A percentile compares a stretch with the other conserved stretches of the same genome.
phyloP scores from a whole-genome alignment of 345 rosid genomes.

The Populus nigra region DNA sequence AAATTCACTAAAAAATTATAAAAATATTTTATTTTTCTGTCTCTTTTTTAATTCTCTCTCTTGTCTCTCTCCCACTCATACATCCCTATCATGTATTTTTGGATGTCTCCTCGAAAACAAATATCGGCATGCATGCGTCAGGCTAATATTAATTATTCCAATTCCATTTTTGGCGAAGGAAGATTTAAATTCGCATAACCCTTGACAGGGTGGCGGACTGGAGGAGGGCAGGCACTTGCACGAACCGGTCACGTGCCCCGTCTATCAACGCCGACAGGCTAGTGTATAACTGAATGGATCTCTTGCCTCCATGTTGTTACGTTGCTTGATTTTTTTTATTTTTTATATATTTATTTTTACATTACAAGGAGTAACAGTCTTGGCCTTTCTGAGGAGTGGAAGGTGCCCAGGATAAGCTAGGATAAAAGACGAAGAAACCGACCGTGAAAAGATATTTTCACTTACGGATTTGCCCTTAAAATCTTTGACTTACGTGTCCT shows the following conservation, averaged over 20 bases:
- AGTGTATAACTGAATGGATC: background rate
- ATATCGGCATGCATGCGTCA: too few relatives aligned
- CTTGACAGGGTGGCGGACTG: background rate
- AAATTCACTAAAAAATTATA: too few relatives aligned
- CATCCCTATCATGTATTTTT: too few relatives aligned
- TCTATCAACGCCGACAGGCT: too few relatives aligned
- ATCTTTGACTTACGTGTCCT: conserved; percentile 13
- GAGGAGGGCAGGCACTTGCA: background rate
- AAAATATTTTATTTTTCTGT: too few relatives aligned
- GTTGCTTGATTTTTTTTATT: background rate
- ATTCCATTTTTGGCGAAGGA: too few relatives aligned
- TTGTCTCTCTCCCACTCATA: too few relatives aligned
- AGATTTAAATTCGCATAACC: background rate
- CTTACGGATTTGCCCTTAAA: conserved; percentile 20
- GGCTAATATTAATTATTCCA: too few relatives aligned
- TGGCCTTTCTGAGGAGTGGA: background rate
- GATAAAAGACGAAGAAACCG: conserved; percentile 14
- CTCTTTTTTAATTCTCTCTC: too few relatives aligned
- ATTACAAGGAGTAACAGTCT: background rate
- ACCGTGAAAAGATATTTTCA: background rate
- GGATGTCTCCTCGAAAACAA: too few relatives aligned
- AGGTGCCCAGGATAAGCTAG: background rate
- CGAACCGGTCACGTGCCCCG: background rate
- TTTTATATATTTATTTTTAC: background rate
- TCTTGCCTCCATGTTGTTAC: background rate